Conservation (phyloP, 2,329 filamentous ascomycete genomes). For the Apiospora koreana region DNA sequence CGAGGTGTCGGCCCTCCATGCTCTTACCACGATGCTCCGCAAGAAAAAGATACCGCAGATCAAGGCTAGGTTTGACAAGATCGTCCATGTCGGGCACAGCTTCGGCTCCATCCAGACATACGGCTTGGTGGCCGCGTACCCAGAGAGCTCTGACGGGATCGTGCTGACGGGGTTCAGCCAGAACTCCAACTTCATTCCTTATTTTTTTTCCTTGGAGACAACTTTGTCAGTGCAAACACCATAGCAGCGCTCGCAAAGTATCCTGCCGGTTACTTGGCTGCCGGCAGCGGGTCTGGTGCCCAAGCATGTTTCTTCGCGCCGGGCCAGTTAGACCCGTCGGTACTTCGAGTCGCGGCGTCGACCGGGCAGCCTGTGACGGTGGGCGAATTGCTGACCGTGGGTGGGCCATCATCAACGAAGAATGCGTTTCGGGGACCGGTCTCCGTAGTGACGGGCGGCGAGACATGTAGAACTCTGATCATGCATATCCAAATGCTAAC, state of each 20-base stretch:
- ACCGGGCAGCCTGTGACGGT: slow-evolving; percentile 56
- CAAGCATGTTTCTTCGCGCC: slow-evolving; percentile 55
- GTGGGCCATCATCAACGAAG: slow-evolving; percentile 32
- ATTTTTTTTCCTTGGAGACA: slow-evolving; percentile 47
- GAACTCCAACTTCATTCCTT: slow-evolving; percentile 43
- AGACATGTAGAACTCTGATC: slow-evolving; percentile 17
- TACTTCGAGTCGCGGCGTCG: slow-evolving; percentile 46
- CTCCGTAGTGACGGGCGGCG: slow-evolving; percentile 57
- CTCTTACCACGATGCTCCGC: slow-evolving; percentile 33
- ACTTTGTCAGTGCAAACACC: slow-evolving; percentile 45
- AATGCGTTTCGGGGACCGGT: slow-evolving; percentile 52
- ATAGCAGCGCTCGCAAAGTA: slow-evolving; percentile 33
- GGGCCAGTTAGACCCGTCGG: slow-evolving; percentile 52
- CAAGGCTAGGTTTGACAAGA: slow-evolving; percentile 39
- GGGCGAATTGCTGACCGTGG: slow-evolving; percentile 60
- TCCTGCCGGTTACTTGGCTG: slow-evolving; percentile 53
- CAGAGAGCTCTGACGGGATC: slow-evolving; percentile 56
- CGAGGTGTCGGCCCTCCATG: not conserved
- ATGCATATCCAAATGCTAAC: not conserved
- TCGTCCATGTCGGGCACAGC: slow-evolving; percentile 64
- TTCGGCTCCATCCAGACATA: slow-evolving; percentile 29
- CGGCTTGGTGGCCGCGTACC: slow-evolving; percentile 34
- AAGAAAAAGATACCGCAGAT: slow-evolving; percentile 42
- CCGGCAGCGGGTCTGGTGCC: slow-evolving; percentile 45
- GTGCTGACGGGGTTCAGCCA: slow-evolving; percentile 61